Evolutionary conservation across 495 filamentous ascomycete species (phyloP).

Genomic region (Tuber umbilicatum): DNA sequence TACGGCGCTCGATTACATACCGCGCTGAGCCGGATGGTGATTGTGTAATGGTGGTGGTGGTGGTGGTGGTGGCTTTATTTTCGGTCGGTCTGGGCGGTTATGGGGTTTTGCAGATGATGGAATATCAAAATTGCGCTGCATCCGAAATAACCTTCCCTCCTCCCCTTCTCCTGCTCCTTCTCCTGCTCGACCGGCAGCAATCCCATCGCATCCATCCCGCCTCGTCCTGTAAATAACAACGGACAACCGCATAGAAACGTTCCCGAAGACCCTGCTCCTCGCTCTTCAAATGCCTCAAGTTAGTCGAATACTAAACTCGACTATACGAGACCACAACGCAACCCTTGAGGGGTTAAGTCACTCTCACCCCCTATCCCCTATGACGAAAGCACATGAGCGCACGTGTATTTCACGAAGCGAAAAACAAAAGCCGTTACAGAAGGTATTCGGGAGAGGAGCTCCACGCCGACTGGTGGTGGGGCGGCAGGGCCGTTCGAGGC

Average conservation of each 20-base stretch:
- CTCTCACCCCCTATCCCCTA: background rate
- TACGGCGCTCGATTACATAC: too few species aligned
- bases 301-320: conserved; percentile 3
- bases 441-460: background rate
- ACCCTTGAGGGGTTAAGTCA: background rate
- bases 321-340: background rate
- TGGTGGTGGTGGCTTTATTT: too few species aligned
- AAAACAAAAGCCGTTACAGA: background rate
- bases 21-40: background rate
- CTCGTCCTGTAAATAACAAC: background rate
- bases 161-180: background rate
- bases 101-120: background rate
- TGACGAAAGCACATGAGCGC: background rate
- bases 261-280: background rate
- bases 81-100: background rate
- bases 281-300: background rate
- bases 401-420: background rate
- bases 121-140: background rate
- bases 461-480: background rate
- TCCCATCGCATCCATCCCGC: background rate
- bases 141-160: background rate
- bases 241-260: conserved; percentile 2
- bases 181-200: background rate
- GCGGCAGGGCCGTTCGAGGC: background rate
- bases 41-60: background rate